Percentiles rank a stretch among this genome's conserved stretches.
Evolutionary conservation across 2,329 filamentous ascomycete species (phyloP).

Genomic region (Phaeoacremonium minimum): DNA sequence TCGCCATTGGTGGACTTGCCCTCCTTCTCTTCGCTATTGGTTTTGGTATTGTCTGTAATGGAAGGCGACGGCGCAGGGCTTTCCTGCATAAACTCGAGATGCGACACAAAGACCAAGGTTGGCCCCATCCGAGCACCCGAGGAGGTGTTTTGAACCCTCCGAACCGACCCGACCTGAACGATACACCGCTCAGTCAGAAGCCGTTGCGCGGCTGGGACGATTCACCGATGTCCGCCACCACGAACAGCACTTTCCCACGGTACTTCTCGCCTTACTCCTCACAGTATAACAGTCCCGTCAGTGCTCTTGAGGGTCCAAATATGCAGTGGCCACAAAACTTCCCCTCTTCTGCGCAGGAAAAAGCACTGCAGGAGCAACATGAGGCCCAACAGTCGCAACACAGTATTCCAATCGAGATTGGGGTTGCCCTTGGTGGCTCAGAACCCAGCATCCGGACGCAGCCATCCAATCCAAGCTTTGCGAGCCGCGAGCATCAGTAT

Average conservation of each 20-base stretch:
- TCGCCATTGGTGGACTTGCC: constrained; percentile 47
- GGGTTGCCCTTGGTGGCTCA: constrained; percentile 37
- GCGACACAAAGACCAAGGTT: constrained; percentile 30
- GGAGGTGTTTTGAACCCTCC: constrained; percentile 14
- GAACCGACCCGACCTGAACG: constrained; percentile 36
- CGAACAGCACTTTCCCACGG: constrained; percentile 23
- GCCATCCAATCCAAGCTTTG: constrained; percentile 18
- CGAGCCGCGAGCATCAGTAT: constrained; percentile 16
- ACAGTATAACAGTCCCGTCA: constrained; percentile 55
- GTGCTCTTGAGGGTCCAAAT: constrained; percentile 28
- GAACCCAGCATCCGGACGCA: constrained; percentile 24
- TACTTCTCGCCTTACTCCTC: constrained; percentile 59
- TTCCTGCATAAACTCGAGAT: constrained; percentile 44
- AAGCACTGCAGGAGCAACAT: constrained; percentile 9
- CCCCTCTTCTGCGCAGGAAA: constrained; percentile 13
- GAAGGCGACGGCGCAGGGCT: constrained; percentile 48
- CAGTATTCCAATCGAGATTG: constrained; percentile 25
- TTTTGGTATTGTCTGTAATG: constrained; percentile 50
- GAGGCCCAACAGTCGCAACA: constrained; percentile 1
- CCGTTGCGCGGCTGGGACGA: constrained; percentile 51
- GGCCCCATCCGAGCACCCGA: constrained; percentile 30
- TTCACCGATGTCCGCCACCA: constrained; percentile 41
- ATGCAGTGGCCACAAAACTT: constrained; percentile 29
- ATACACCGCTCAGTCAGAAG: constrained; percentile 50
- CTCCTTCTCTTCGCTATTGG: constrained; percentile 43